Evolutionary conservation across 139 green algal genomes (phyloP), one percentile per base, ranked within the genome.

Genomic region (Trebouxia sp.): DNA sequence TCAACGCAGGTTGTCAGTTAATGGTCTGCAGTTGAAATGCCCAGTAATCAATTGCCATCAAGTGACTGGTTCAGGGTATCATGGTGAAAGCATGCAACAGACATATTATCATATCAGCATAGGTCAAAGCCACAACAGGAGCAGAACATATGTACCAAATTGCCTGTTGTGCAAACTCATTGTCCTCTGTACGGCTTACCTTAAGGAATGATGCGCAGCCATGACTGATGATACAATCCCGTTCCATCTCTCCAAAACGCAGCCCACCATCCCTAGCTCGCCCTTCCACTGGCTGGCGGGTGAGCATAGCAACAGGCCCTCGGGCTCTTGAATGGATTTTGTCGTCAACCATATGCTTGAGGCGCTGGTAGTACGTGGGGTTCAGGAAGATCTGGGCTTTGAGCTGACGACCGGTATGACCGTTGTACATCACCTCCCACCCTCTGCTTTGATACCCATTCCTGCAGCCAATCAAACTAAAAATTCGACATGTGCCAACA

Each of bases 311-410:
- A 32, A 95, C 90, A n/a, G 94, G 94, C 3, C 93, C 94, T n/a
- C 92, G 86, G 42, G 88, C 92, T 12, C 93, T 86, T 11, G 86
- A 92, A 89, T 99, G 96, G 82, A 98, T 98, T 86, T 99, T 98
- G 87, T 99, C 96, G 85, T 99, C 95, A 69, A 93, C 94, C 97
- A 99, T 99, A 83, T 99, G 97, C 94, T 99, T 99, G 17, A 99
- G 91, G 26, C 97, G 92, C 92, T 99, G 97, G 89, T 99, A 99
- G 91, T 99, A 99, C 48, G 97, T 99, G 55, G 97, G 97, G 74
- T 96, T 96, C 42, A 99, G 89, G 91, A 99, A 99, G 80, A 99
- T 92, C 51, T 83, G 77, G 37, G 82, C 82, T 72, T 83, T 80
- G 41, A 95, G 79, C 62, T 86, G 90, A 5, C 86, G 88, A 17